These are phyloP conservation scores for Aspergillus unguis DNA, from an alignment of 2,329 filamentous ascomycete genomes.

Conservation along the genomic window DNA sequence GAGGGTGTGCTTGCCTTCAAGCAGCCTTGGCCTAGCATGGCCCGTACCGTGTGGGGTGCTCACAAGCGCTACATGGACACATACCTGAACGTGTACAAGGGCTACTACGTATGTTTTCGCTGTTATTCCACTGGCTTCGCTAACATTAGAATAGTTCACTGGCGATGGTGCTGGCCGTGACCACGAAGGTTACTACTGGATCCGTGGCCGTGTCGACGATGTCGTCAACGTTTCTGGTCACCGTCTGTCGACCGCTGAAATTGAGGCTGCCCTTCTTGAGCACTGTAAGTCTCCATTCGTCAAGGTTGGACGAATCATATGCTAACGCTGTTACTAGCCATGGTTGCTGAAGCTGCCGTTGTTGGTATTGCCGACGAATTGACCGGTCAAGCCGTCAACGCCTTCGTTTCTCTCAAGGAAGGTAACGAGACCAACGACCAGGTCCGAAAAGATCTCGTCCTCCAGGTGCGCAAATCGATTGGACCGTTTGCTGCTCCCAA, in stretches of 20 bases:
- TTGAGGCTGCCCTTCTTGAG: constrained; percentile 94
- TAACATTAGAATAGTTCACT: constrained; percentile 42
- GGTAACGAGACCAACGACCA: constrained; percentile 71
- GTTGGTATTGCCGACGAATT: constrained; percentile 92
- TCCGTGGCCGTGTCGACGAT: constrained; percentile 95
- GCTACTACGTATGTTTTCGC: constrained; percentile 78
- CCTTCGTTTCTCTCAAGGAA: constrained; percentile 91
- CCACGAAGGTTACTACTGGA: constrained; percentile 99
- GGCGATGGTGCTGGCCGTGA: constrained; percentile 89
- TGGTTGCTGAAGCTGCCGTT: constrained; percentile 88
- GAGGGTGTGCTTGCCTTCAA: constrained; percentile 97
- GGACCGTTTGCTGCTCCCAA: constrained; percentile 97
- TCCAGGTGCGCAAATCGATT: constrained; percentile 96
- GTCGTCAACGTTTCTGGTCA: constrained; percentile 98
- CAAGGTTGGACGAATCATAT: not conserved
- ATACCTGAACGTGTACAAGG: constrained; percentile 95
- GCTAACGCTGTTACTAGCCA: constrained; percentile 26
- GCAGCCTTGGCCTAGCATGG: constrained; percentile 98
- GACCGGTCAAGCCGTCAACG: constrained; percentile 94
- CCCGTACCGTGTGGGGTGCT: constrained; percentile 92
- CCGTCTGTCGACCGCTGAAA: constrained; percentile 93
- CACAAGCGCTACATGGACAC: constrained; percentile 99
- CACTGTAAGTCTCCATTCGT: constrained; percentile 54
- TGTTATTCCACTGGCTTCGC: not conserved
- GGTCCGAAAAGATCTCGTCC: constrained; percentile 85